phyloP scores from a whole-genome alignment of 73 alveolate species.

The Durusdinium trenchii region DNA sequence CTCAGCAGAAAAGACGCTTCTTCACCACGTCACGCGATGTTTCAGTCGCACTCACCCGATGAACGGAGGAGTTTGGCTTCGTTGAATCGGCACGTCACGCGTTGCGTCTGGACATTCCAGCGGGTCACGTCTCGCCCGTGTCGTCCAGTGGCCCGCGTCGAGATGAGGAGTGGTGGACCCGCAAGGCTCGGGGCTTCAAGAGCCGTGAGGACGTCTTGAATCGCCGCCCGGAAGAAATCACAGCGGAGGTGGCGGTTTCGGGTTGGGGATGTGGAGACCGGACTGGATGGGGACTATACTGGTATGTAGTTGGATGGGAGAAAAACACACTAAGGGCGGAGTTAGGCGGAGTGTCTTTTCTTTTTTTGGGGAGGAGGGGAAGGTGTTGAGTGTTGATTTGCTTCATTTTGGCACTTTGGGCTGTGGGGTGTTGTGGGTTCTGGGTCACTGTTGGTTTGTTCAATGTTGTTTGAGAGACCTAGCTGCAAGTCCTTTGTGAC shows the following conservation, averaged over 20 bases:
- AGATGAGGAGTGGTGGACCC: constrained; percentile 85
- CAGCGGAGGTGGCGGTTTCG: too few species aligned
- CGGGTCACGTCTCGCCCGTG: too few species aligned
- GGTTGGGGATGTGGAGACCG: background rate
- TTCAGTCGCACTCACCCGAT: too few species aligned
- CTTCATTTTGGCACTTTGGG: background rate
- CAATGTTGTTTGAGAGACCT: too few species aligned
- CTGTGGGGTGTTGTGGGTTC: background rate
- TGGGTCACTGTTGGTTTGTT: too few species aligned
- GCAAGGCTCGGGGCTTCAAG: constrained; percentile 92
- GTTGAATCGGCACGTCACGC: too few species aligned
- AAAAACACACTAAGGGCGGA: background rate
- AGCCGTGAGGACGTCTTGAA: constrained; percentile 79
- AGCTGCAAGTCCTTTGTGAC: too few species aligned
- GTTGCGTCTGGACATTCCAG: too few species aligned
- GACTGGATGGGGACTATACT: background rate
- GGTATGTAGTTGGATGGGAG: background rate
- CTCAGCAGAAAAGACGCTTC: too few species aligned
- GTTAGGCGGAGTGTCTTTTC: background rate
- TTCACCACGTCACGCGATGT: too few species aligned
- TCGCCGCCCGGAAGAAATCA: background rate
- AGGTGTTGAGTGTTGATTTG: background rate
- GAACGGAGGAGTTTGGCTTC: too few species aligned
- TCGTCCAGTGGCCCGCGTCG: too few species aligned
- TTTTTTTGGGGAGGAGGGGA: background rate